phyloP scores from a whole-genome alignment of 2,329 filamentous ascomycete species.

The Colletotrichum karsti region DNA sequence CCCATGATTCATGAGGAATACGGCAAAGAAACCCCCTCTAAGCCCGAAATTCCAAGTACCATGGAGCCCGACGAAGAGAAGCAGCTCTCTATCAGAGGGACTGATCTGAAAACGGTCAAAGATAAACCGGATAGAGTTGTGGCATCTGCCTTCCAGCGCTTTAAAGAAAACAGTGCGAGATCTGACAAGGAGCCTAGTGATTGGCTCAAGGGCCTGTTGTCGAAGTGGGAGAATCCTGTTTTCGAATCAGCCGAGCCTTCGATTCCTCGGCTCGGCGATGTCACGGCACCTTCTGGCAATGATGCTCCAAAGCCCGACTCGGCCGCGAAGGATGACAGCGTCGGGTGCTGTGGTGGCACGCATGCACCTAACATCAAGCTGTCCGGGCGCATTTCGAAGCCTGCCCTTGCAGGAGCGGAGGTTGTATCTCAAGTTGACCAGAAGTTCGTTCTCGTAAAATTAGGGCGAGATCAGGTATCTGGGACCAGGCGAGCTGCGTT shows the following conservation, averaged over 20 bases:
- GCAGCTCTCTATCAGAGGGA: too few relatives aligned
- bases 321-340: not conserved
- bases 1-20: not conserved
- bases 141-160: conserved; percentile 4
- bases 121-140: not conserved
- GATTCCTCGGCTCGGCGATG: conserved; percentile 52
- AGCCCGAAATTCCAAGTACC: too few relatives aligned
- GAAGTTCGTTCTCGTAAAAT: conserved; percentile 84
- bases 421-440: conserved; percentile 85
- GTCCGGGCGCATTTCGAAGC: conserved; percentile 66
- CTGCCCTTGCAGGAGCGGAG: conserved; percentile 64
- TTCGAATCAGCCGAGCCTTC: conserved; percentile 63
- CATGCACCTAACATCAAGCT: conserved; percentile 28
- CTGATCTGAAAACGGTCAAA: too few relatives aligned
- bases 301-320: not conserved
- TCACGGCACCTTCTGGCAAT: conserved; percentile 7
- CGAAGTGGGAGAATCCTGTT: conserved; percentile 78
- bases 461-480: conserved; percentile 39
- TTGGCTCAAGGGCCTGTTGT: conserved; percentile 70
- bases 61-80: too few relatives aligned
- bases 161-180: not conserved
- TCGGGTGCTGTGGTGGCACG: not conserved
- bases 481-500: not conserved
- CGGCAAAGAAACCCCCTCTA: too few relatives aligned
- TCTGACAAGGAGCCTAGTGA: conserved; percentile 37